These are phyloP conservation scores for Acanthochlamys bracteata DNA, from an alignment of 106 monocot genomes.

Conservation along the genomic window DNA sequence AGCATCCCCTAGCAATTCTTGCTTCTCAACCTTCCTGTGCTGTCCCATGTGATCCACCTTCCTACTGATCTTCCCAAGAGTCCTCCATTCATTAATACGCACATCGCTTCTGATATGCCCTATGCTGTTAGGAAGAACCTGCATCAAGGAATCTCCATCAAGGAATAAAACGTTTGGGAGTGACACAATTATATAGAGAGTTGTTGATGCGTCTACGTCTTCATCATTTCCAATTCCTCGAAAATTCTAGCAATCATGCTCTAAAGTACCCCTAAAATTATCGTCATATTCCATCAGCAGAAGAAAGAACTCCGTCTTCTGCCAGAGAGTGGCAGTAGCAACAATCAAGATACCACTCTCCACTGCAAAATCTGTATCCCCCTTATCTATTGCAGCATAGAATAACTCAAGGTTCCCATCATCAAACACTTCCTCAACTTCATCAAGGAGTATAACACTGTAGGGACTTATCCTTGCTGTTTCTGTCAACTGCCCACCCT, in stretches of 20 bases:
- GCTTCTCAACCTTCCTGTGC: conserved; percentile 93
- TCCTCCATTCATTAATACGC: conserved; percentile 97
- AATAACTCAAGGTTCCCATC: too few relatives aligned
- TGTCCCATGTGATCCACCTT: conserved; percentile 97
- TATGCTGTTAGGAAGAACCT: conserved; percentile 96
- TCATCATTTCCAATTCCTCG: conserved; percentile 85
- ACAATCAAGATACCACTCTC: conserved; percentile 87
- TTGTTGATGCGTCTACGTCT: conserved; percentile 88
- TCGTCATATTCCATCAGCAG: conserved; percentile 94
- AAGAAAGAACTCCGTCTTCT: conserved; percentile 87
- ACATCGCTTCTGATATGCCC: conserved; percentile 93
- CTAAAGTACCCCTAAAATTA: conserved; percentile 69
- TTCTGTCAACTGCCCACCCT: conserved; percentile 64
- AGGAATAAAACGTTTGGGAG: conserved; percentile 77
- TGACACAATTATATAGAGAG: conserved; percentile 86
- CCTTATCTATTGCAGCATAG: too few relatives aligned
- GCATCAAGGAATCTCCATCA: conserved; percentile 95
- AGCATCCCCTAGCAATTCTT: conserved; percentile 96
- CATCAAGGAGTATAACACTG: conserved; percentile 64
- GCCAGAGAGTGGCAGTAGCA: conserved; percentile 67
- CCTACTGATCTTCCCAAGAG: conserved; percentile 89
- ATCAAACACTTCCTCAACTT: conserved; percentile 77
- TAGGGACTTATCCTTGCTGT: conserved; percentile 56
- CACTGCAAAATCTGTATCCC: conserved; percentile 79
- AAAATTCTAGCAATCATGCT: conserved; percentile 74